phyloP scores from a whole-genome alignment of 768 basidiomycete genomes.

The Russula griseocarnosa region DNA sequence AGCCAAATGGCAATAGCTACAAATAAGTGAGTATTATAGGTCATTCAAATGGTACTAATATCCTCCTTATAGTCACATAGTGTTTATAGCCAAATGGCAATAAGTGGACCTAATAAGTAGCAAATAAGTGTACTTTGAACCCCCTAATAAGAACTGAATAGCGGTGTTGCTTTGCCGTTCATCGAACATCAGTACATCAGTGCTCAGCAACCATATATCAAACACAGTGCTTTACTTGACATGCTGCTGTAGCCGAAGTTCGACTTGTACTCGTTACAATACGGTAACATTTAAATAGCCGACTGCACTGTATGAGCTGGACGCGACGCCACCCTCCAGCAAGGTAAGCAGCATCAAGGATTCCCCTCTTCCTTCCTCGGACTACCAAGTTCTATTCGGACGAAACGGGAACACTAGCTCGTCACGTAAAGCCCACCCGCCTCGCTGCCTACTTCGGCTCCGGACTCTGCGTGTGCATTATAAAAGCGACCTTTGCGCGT shows the following conservation, averaged over 20 bases:
- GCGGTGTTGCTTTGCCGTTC: not conserved
- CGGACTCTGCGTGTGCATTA: conserved; percentile 1
- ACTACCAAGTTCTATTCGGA: not conserved
- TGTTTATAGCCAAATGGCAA: too few species aligned
- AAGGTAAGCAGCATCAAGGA: not conserved
- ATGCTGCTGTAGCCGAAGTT: not conserved
- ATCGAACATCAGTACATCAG: too few species aligned
- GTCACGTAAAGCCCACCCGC: not conserved
- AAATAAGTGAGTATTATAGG: too few species aligned
- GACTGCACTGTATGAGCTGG: too few species aligned
- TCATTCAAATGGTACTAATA: too few species aligned
- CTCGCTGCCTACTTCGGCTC: conserved; percentile 17
- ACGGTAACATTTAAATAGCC: not conserved
- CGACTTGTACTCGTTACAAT: not conserved
- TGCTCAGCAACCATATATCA: not conserved
- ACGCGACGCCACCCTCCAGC: too few species aligned
- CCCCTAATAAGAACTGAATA: too few species aligned
- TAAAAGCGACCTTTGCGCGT: not conserved
- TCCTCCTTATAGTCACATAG: too few species aligned
- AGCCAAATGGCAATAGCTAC: too few species aligned
- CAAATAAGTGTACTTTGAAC: too few species aligned
- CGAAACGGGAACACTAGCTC: not conserved
- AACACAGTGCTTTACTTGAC: not conserved
- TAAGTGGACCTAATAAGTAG: too few species aligned
- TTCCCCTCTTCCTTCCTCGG: not conserved